Base-by-base conservation (phyloP, 2,329 filamentous ascomycete genomes). In the Fusarium sp. region DNA sequence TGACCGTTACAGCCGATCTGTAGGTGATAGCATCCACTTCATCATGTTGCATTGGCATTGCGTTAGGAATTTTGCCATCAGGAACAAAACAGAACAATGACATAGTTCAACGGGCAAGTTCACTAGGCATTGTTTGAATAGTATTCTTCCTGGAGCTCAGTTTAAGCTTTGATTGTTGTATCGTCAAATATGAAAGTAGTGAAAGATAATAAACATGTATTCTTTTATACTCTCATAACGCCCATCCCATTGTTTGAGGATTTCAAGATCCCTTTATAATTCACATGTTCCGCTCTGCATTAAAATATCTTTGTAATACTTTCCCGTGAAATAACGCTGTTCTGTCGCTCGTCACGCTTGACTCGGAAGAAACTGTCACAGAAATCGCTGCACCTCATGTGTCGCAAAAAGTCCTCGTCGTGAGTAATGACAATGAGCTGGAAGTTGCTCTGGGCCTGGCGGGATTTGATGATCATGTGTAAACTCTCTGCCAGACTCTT, bases 341-440 rank as follows among this genome's bases (percentile, higher is more conserved):
- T 95, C 83, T 98, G 95, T 75, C 88, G 89, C 74, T 92, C 89
- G 77, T 97, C 92, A 54, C 96, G 87, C 67, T 88, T 91, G 14
- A 99, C 92, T 7, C 94, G 89, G 82, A 92, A 98, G 79, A 98
- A 99, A 71, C 91, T 90, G 80, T 98, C 96, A 70, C 92, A 93
- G 78, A 97, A 98, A 73, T 99, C 95, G 25, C 90, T 91, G 79
- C 94, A 97, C 73, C 94, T 91, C 96, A 99, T 99, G 77, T 94
- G 90, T 58, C 92, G 88, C 77, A 99, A 78, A 76, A 99, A 99
- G 77, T 97, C 94, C 82, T 98, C 97, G 82, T 99, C 96, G 85
- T 99, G 96, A 7, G 96, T 99, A 80, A 99, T 99, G 77, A 99
- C 93, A 77, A 99, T 96, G 59, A 99, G 89, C 84, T 99, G 97